Evolutionary conservation across 2,329 filamentous ascomycete species (phyloP), one percentile per base, ranked within the genome.

Genomic region (Colletotrichum sp.): DNA sequence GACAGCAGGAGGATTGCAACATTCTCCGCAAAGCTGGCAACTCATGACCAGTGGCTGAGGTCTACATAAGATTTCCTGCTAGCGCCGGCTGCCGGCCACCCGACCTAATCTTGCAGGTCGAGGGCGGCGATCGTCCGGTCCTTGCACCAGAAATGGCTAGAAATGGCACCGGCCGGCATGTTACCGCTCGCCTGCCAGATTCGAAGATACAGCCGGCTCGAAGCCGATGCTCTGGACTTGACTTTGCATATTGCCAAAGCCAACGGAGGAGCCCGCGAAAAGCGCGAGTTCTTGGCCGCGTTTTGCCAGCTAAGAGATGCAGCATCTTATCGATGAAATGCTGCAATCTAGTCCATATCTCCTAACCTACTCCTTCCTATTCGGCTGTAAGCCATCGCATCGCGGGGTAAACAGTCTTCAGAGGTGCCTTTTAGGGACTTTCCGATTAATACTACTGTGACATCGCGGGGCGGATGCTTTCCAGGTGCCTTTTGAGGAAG

Each of bases 321-420:
- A 26, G 36, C 24, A 63, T 28, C 48, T 65, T 48, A 26, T 74
- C 48, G 32, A 70, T 26, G 10, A 36, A 28, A 64, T 7, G 28
- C 65, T 26, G 48, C 59, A 24, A 26, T 21, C 34, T 55, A 13
- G 28, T 8, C 13, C 30, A 32, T 9, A 30, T 65, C 12, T 32
- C 2, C 16, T n/a, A 12, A 18, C 16, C 18, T n/a, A 69, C 74
- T 66, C 74, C 74, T 76, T 76, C 74, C 74, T 74, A 60, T 59
- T 74, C 26, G 14, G 74, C 34, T 43, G 43, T 57, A 26, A 43
- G n/a, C 24, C 21, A 71, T 64, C 2, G 34, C 66, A 64, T 74
- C 71, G 66, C 61, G 63, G 52, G 70, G 70, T 68, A 68, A n/a
- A n/a, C 52, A 48, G 70, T 32, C 70, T 72, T 13, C 43, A 34